Evolutionary conservation across 805 yeast species (phyloP), one percentile per base, ranked within the genome.

Genomic region (Yamadazyma endophytica): DNA sequence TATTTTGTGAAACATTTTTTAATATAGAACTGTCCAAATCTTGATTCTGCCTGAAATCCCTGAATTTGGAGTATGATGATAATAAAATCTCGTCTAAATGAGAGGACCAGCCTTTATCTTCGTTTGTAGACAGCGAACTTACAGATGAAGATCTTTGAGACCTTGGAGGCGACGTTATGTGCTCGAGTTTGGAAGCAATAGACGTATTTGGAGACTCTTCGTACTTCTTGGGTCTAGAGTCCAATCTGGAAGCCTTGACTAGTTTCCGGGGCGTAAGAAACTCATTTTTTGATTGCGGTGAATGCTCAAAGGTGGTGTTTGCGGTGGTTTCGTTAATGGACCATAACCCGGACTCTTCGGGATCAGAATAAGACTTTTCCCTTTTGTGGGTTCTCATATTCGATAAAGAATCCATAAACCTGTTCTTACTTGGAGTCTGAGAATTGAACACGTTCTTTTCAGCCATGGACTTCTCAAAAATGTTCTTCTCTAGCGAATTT

Each of bases 1-100:
- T 64, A 40, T 64, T 63, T 37, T 62, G 69, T 4, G 63, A 52
- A 11, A 67, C 51, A 26, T 53, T 52, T 28, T 52, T 57, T 36
- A 60, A 46, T 6, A 54, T 40, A 7, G 50, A 36, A 0, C 56
- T 37, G 14, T 41, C 28, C n/a, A 44, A 33, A 25, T 43, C 40
- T 17, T 51, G 56, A 30, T 48, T 48, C 9, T 50, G 52, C 30
- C 50, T 49, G 40, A 60, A 63, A 11, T 50, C 44, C 14, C 50
- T 50, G 36, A 56, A 64, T 37, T 63, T 64, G 21, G 47, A 40
- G 36, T 54, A 59, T 12, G 67, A 60, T 21, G 53, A 52, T 29
- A 63, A 44, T 23, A 65, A 44, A 21, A 51, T 47, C 8, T 58
- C 60, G 36, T 64, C 70, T 25, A 65, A 46, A 18, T 54, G 56